phyloP scores from a whole-genome alignment of 2,329 filamentous ascomycete species.

The Endocalyx cinctus region DNA sequence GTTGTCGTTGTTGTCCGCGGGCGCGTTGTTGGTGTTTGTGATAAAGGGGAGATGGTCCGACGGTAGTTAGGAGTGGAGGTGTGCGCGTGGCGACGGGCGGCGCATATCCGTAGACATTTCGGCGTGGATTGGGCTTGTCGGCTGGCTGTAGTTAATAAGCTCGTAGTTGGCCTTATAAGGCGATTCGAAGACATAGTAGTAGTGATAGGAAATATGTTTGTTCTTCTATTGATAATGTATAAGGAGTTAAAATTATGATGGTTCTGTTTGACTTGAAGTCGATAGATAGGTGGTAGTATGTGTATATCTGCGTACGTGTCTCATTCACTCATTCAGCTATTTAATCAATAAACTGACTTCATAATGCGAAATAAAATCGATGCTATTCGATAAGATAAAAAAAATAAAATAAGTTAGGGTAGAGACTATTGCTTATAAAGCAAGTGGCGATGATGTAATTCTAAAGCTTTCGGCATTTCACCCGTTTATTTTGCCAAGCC shows the following conservation, averaged over 20 bases:
- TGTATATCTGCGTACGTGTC: too few species aligned
- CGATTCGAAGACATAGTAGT: not conserved
- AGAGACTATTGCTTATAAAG: too few species aligned
- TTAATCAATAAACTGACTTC: not conserved
- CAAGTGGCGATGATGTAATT: too few species aligned
- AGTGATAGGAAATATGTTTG: not conserved
- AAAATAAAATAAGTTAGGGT: too few species aligned
- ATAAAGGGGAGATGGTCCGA: constrained; percentile 7
- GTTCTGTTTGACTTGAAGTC: too few species aligned
- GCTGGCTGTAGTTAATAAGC: not conserved
- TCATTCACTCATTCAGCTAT: not conserved
- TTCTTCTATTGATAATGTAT: not conserved
- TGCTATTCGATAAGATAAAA: too few species aligned
- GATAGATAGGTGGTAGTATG: too few species aligned
- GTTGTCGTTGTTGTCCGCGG: constrained; percentile 4
- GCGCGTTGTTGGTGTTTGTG: constrained; percentile 11
- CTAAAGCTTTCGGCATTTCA: too few species aligned
- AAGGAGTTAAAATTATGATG: not conserved
- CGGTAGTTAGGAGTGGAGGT: not conserved
- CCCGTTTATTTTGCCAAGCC: too few species aligned
- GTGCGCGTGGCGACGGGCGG: constrained; percentile 5
- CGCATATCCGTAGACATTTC: constrained; percentile 1
- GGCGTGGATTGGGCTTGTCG: not conserved
- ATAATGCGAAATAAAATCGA: not conserved
- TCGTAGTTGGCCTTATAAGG: not conserved